Percentiles rank a stretch among this genome's conserved stretches.
These are phyloP conservation scores for Vaccinium vitisidaea DNA, from an alignment of 148 eudicot genomes.

Conservation along the genomic window DNA sequence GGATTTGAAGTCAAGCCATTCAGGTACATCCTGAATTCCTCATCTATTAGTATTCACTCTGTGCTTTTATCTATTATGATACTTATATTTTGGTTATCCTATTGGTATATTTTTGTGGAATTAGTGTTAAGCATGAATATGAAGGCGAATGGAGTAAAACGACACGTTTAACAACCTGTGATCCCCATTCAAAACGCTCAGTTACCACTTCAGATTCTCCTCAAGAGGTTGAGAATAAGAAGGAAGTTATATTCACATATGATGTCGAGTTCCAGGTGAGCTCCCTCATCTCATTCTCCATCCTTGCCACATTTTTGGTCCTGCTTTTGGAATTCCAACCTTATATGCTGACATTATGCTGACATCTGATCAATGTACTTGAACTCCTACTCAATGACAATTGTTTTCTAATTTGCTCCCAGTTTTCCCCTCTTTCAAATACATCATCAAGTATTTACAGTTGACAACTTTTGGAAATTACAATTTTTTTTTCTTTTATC, in stretches of 20 bases:
- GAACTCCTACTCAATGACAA: background rate
- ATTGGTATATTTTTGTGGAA: background rate
- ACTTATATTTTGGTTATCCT: background rate
- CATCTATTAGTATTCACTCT: background rate
- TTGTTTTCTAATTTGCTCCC: background rate
- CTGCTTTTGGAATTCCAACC: background rate
- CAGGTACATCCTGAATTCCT: constrained; percentile 17
- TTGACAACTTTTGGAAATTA: background rate
- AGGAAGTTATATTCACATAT: constrained; percentile 55
- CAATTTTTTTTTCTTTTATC: background rate
- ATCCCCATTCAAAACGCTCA: constrained; percentile 46
- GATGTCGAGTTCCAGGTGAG: constrained; percentile 49
- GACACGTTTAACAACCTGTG: constrained; percentile 45
- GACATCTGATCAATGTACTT: background rate
- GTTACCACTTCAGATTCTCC: constrained; percentile 43
- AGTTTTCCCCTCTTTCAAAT: background rate
- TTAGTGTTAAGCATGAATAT: constrained; percentile 47
- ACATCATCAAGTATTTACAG: background rate
- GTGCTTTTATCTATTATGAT: background rate
- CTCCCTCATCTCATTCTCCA: constrained; percentile 8
- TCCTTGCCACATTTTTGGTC: background rate
- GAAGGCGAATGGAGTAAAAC: constrained; percentile 43
- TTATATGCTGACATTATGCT: background rate
- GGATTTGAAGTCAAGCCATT: constrained; percentile 30
- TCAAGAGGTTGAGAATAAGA: constrained; percentile 46